phyloP scores from a whole-genome alignment of 345 rosid species.

The Crucihimalaya himalaica region DNA sequence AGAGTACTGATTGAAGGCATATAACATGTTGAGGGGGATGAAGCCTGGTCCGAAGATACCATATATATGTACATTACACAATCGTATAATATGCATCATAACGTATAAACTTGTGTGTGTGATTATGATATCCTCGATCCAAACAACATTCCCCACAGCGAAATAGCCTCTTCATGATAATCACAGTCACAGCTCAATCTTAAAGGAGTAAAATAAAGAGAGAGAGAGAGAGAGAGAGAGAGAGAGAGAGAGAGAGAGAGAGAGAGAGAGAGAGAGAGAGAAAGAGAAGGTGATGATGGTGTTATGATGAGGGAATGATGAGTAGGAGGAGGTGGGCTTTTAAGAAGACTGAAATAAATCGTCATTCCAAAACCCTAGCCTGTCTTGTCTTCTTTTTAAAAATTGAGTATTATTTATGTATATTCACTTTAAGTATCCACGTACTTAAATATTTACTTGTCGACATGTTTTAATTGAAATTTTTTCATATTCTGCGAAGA shows the following conservation, averaged over 20 bases:
- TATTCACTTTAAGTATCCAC: background rate
- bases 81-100: background rate
- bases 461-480: background rate
- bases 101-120: background rate
- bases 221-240: conserved; percentile 26
- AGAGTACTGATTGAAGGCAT: conserved; percentile 18
- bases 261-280: conserved; percentile 31
- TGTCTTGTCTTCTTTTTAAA: background rate
- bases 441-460: background rate
- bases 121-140: conserved; percentile 47
- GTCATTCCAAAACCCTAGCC: conserved; percentile 29
- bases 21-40: conserved; percentile 65
- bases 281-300: conserved; percentile 40
- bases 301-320: conserved; percentile 48
- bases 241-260: conserved; percentile 23
- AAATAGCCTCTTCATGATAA: conserved; percentile 42
- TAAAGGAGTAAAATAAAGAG: background rate
- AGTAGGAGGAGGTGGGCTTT: conserved; percentile 30
- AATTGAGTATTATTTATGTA: background rate
- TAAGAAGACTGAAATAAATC: conserved; percentile 6
- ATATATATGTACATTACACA: background rate
- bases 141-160: conserved; percentile 59
- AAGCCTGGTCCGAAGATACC: conserved; percentile 85
- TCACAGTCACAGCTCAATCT: background rate
- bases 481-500: background rate